phyloP scores from a whole-genome alignment of 139 green algal genomes.

The Chlorella sp. region DNA sequence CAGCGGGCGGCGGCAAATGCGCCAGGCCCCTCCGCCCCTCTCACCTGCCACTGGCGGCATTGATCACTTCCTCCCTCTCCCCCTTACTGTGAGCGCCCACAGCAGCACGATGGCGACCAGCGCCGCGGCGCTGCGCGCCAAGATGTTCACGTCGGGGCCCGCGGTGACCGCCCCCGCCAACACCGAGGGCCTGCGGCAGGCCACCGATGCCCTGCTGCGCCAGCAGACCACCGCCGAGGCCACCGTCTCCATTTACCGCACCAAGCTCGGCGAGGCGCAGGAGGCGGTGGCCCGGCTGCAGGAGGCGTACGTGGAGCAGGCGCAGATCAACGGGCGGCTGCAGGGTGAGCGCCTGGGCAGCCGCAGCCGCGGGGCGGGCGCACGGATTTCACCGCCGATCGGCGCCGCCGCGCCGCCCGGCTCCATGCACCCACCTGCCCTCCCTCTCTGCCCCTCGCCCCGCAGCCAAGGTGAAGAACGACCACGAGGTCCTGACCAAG shows the following conservation, averaged over 20 bases:
- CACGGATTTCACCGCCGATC: no score
- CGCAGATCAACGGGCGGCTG: constrained; percentile 17
- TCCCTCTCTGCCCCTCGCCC: neutral
- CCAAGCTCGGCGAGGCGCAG: constrained; percentile 30
- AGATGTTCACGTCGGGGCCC: constrained; percentile 11
- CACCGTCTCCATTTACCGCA: constrained; percentile 11
- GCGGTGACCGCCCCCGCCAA: neutral
- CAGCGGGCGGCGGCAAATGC: no score
- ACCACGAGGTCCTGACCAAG: neutral
- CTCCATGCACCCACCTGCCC: neutral
- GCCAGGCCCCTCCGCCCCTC: no score
- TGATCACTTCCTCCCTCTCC: neutral
- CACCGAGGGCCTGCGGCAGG: constrained; percentile 25
- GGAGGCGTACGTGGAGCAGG: constrained; percentile 35
- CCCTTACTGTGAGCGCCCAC: neutral
- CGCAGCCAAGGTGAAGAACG: constrained; percentile 27
- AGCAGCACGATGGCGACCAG: constrained; percentile 2
- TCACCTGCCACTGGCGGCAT: no score
- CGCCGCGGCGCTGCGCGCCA: neutral
- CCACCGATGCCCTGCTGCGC: constrained; percentile 28
- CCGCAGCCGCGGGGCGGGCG: no score
- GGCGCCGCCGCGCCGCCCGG: no score
- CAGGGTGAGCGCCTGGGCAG: neutral
- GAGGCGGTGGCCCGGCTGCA: constrained; percentile 14
- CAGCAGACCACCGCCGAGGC: constrained; percentile 20